Conservation (phyloP, 345 rosid species). For the Camelina hispida region DNA sequence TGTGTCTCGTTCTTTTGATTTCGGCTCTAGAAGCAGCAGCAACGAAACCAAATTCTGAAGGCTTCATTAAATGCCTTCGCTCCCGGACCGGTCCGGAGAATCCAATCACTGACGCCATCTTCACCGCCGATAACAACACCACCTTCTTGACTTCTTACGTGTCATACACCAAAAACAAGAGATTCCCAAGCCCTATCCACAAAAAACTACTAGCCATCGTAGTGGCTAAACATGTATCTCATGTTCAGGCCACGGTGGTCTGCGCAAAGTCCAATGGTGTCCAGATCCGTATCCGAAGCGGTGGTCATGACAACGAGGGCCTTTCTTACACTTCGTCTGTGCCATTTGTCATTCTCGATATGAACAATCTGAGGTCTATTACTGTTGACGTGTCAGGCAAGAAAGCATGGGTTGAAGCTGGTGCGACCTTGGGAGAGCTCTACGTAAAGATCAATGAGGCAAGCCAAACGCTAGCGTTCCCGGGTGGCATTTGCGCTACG, state of each 20-base stretch:
- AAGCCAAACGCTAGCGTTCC: conserved; percentile 49
- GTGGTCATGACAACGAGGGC: conserved; percentile 63
- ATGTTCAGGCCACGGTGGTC: conserved; percentile 54
- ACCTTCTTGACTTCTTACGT: conserved; percentile 15
- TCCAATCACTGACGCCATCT: conserved; percentile 22
- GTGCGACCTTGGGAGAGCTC: conserved; percentile 57
- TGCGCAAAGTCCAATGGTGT: conserved; percentile 50
- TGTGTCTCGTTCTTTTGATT: conserved; percentile 13
- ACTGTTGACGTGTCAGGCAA: conserved; percentile 26
- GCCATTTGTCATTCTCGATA: conserved; percentile 58
- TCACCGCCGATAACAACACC: conserved; percentile 1
- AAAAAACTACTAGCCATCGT: conserved; percentile 41
- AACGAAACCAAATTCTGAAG: background rate
- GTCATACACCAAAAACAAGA: conserved; percentile 52
- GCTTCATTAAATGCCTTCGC: conserved; percentile 16
- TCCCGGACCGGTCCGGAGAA: background rate
- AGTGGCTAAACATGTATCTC: conserved; percentile 38
- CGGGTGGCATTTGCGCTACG: conserved; percentile 54
- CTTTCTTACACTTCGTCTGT: conserved; percentile 49
- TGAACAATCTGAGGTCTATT: conserved; percentile 49
- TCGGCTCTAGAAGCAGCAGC: background rate
- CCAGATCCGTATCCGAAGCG: conserved; percentile 56
- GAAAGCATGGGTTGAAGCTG: conserved; percentile 53
- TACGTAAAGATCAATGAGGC: conserved; percentile 46
- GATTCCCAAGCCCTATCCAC: conserved; percentile 45